A percentile compares a stretch with the other conserved stretches of the same genome.
Conservation (phyloP, 768 basidiomycete genomes). For the Boletus fagicola region DNA sequence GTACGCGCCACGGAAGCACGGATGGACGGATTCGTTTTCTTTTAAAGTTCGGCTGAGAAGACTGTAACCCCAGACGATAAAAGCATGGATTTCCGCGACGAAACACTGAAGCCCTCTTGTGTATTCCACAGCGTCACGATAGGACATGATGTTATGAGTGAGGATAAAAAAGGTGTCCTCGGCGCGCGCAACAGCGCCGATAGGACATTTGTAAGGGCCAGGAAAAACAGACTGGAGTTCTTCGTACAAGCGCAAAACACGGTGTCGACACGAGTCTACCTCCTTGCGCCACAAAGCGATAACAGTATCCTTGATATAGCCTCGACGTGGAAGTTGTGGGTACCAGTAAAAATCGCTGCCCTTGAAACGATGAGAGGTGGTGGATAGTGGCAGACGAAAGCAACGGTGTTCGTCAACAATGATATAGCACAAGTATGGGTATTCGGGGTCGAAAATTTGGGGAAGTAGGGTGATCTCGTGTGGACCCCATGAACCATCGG, state of each 20-base stretch:
- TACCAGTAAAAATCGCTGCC: no score
- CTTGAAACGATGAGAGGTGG: no score
- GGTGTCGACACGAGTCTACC: not conserved
- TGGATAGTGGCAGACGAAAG: no score
- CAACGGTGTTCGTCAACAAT: no score
- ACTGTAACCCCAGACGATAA: not conserved
- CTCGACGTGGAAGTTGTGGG: no score
- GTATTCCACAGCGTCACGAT: conserved; percentile 1
- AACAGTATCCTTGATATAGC: no score
- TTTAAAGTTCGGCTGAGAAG: not conserved
- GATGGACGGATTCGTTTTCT: not conserved
- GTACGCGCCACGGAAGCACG: not conserved
- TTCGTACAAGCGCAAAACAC: not conserved
- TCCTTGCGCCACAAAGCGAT: no score
- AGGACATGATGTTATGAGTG: not conserved
- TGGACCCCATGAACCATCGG: no score
- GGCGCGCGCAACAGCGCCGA: not conserved
- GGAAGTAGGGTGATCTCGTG: no score
- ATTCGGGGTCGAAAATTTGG: no score
- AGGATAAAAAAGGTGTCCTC: not conserved
- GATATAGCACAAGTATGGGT: no score
- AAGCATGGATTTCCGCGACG: not conserved
- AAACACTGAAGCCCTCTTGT: not conserved
- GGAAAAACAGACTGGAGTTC: not conserved
- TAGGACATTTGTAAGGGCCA: not conserved